These are phyloP conservation scores for Fusarium sp. DNA, from an alignment of 2,329 filamentous ascomycete genomes.

Conservation along the genomic window DNA sequence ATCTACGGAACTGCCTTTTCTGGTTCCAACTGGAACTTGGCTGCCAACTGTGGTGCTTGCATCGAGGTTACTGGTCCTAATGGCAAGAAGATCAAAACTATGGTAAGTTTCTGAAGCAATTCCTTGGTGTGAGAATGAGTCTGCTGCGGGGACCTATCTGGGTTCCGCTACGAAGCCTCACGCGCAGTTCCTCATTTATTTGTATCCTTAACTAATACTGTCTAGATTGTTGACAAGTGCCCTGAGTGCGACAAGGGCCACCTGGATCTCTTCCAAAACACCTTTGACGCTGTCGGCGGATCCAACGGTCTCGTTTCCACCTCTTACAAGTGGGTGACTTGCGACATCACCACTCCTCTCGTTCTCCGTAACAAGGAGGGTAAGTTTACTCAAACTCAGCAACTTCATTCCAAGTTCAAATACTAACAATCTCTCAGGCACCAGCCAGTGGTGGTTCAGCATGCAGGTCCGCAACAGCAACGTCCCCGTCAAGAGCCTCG, in stretches of 20 bases:
- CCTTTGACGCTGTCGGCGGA: conserved; percentile 54
- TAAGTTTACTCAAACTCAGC: conserved; percentile 41
- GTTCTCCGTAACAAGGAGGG: conserved; percentile 59
- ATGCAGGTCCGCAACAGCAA: conserved; percentile 74
- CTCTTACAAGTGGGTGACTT: conserved; percentile 51
- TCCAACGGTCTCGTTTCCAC: conserved; percentile 50
- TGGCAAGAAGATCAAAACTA: conserved; percentile 69
- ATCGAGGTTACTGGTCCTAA: conserved; percentile 68
- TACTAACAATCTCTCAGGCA: conserved; percentile 6
- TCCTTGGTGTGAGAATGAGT: neutral
- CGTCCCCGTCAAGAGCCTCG: conserved; percentile 65
- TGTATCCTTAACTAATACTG: neutral
- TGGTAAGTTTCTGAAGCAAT: conserved; percentile 60
- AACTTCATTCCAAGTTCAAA: neutral
- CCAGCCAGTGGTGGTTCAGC: conserved; percentile 51
- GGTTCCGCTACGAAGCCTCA: too few relatives aligned
- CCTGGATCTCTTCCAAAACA: conserved; percentile 60
- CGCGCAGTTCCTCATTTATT: too few relatives aligned
- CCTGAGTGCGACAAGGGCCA: conserved; percentile 56
- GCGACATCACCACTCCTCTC: conserved; percentile 57
- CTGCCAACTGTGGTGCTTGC: conserved; percentile 71
- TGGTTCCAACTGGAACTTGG: conserved; percentile 66
- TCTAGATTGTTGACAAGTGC: conserved; percentile 59
- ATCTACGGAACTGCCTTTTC: conserved; percentile 74
- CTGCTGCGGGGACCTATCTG: neutral